A percentile compares a stretch with the other conserved stretches of the same genome.
Conservation (phyloP, 2,329 filamentous ascomycete genomes). For the Pezizomycotina sp. region DNA sequence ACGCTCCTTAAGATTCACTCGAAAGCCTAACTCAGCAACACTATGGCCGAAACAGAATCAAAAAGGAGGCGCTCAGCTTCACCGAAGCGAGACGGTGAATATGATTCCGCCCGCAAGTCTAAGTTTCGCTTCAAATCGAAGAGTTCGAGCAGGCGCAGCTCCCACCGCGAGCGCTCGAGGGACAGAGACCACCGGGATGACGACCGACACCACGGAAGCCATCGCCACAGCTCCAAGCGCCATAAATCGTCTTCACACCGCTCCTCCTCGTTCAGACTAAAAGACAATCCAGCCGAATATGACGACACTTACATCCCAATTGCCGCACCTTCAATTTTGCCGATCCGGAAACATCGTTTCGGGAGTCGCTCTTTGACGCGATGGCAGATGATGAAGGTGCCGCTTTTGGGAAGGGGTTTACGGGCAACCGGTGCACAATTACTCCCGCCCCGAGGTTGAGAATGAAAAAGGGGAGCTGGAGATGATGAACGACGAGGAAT, state of each 20-base stretch:
- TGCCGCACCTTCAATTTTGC: slow-evolving; percentile 30
- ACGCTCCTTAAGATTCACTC: slow-evolving; percentile 6
- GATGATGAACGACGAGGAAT: slow-evolving; percentile 83
- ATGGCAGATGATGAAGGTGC: slow-evolving; percentile 94
- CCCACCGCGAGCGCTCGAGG: slow-evolving; percentile 11
- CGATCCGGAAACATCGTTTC: slow-evolving; percentile 61
- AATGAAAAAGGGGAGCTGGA: slow-evolving; percentile 46
- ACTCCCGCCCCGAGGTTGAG: slow-evolving; percentile 39
- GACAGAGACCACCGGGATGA: slow-evolving; percentile 8
- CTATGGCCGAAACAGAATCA: not conserved
- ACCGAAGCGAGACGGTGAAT: slow-evolving; percentile 11
- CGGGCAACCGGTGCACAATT: slow-evolving; percentile 80
- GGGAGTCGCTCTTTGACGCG: slow-evolving; percentile 88
- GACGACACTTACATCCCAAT: slow-evolving; percentile 31
- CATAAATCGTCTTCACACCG: too few relatives aligned
- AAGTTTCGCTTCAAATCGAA: slow-evolving; percentile 18
- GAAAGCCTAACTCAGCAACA: not conserved
- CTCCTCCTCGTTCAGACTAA: too few relatives aligned
- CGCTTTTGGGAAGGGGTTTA: slow-evolving; percentile 90
- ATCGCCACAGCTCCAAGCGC: slow-evolving; percentile 28
- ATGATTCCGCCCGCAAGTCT: slow-evolving; percentile 10
- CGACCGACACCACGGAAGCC: slow-evolving; percentile 22
- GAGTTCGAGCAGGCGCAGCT: slow-evolving; percentile 6
- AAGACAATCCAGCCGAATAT: slow-evolving; percentile 28
- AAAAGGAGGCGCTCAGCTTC: slow-evolving; percentile 4